Evolutionary conservation across 2,329 filamentous ascomycete species (phyloP).

Genomic region (Gliomastix tumulicola): DNA sequence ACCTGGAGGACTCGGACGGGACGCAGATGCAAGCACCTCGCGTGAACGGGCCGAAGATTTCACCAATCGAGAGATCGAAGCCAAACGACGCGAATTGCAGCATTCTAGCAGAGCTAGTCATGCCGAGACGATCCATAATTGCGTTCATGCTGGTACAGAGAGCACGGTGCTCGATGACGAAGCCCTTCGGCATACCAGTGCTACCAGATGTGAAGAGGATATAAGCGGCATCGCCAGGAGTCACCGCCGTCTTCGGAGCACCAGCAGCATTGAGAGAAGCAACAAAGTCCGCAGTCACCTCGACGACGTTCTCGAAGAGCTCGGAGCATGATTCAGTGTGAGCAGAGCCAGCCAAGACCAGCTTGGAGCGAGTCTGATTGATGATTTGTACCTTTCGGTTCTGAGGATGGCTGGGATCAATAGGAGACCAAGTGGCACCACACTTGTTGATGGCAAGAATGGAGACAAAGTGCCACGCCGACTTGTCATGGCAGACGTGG

Average conservation of each 20-base stretch:
- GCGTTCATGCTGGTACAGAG: background rate
- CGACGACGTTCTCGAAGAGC: background rate
- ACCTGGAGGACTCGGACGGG: constrained; percentile 1
- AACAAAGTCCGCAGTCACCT: background rate
- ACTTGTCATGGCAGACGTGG: constrained; percentile 3
- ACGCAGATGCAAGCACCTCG: constrained; percentile 1
- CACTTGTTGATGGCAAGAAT: constrained; percentile 3
- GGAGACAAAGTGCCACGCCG: constrained; percentile 1
- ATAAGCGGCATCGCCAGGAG: constrained; percentile 5
- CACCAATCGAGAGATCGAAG: constrained; percentile 2
- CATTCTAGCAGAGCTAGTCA: background rate
- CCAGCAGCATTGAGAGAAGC: background rate
- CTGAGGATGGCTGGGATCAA: constrained; percentile 1
- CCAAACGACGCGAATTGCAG: constrained; percentile 2
- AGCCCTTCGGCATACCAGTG: constrained; percentile 8
- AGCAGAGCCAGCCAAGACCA: background rate
- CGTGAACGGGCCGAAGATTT: constrained; percentile 1
- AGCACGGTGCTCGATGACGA: constrained; percentile 5
- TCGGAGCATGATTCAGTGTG: background rate
- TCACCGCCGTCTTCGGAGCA: background rate
- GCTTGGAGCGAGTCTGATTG: background rate
- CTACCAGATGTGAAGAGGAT: constrained; percentile 9
- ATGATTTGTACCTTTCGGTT: background rate
- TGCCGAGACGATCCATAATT: background rate
- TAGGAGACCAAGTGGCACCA: constrained; percentile 2